Conservation (phyloP, 2,329 filamentous ascomycete genomes). For the Cercospora beticola region DNA sequence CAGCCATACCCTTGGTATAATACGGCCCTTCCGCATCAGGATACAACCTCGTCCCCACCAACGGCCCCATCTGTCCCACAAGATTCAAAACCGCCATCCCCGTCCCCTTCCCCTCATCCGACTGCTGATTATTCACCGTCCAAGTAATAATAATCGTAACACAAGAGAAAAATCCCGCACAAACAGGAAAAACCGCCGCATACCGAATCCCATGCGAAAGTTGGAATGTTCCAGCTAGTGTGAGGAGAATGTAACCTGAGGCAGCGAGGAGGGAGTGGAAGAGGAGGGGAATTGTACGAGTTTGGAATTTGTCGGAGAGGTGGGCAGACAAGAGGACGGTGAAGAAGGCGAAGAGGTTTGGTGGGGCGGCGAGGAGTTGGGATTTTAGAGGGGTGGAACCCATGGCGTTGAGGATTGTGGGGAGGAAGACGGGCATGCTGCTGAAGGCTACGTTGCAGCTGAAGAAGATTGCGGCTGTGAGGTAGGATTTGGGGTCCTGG, state of each 20-base stretch:
- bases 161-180: constrained; percentile 77
- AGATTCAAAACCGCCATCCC: constrained; percentile 79
- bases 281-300: constrained; percentile 66
- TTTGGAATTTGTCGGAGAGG: constrained; percentile 65
- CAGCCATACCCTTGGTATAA: constrained; percentile 51
- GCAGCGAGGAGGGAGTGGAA: constrained; percentile 67
- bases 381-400: constrained; percentile 66
- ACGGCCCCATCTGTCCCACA: constrained; percentile 75
- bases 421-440: constrained; percentile 83
- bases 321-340: constrained; percentile 70
- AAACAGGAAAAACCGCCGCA: constrained; percentile 73
- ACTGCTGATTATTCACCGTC: constrained; percentile 82
- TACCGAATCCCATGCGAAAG: constrained; percentile 57
- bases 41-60: constrained; percentile 57
- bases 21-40: constrained; percentile 51
- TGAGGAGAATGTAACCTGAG: constrained; percentile 47
- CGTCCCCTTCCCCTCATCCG: constrained; percentile 66
- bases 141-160: constrained; percentile 84
- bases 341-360: constrained; percentile 74
- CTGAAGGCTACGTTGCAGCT: constrained; percentile 84
- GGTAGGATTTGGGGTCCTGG: constrained; percentile 67
- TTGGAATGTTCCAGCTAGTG: constrained; percentile 44
- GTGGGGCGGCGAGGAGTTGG: constrained; percentile 78
- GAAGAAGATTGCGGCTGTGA: constrained; percentile 81
- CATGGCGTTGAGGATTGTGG: constrained; percentile 61